Evolutionary conservation across 495 filamentous ascomycete genomes (phyloP), one percentile per base, ranked within the genome.

Genomic region (Tuber borchii): DNA sequence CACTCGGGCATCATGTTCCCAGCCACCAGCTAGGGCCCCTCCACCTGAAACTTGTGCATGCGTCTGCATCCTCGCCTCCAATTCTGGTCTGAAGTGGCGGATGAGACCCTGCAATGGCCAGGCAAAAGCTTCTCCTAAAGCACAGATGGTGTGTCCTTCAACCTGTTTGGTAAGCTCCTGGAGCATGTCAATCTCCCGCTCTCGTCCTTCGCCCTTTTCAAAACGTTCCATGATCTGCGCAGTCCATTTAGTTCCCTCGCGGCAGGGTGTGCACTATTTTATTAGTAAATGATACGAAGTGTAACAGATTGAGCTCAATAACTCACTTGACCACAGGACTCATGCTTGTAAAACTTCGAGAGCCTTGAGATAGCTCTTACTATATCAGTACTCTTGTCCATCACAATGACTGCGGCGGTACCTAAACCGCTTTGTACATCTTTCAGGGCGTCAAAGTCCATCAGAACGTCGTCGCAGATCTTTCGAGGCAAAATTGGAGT

Each of bases 131-230:
- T 99, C 95, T 75, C 95, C 95, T 76, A 99, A 87, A 84, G 95
- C 95, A 86, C 95, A 99, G 78, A 99, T 99, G 20, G 95, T 97
- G 86, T 98, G 95, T 22, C 95, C 95, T 87, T 99, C 95, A 71
- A 99, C 95, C 86, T 98, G 96, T 88, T 98, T 98, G 73, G 95
- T 99, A 76, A 99, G 86, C 87, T 99, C 95, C 87, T 98, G 95
- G 76, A 99, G 88, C 95, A 99, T 99, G 85, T 99, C 95, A 84
- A 99, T 99, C 86, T 99, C 95, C 61, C 95, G 87, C 84, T 90
- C 90, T 71, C 93, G 89, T 72, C 91, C 95, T 83, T 92, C 88
- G 73, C 95, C 95, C 84, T 90, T 92, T 88, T 97, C 93, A 81
- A 99, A 94, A 72, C 95, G 91, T 84, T 91, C 86, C 95, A 99